A percentile compares a stretch with the other conserved stretches of the same genome.
Conservation (phyloP, 164 flowering plant genomes). For the Malania oleifera region DNA sequence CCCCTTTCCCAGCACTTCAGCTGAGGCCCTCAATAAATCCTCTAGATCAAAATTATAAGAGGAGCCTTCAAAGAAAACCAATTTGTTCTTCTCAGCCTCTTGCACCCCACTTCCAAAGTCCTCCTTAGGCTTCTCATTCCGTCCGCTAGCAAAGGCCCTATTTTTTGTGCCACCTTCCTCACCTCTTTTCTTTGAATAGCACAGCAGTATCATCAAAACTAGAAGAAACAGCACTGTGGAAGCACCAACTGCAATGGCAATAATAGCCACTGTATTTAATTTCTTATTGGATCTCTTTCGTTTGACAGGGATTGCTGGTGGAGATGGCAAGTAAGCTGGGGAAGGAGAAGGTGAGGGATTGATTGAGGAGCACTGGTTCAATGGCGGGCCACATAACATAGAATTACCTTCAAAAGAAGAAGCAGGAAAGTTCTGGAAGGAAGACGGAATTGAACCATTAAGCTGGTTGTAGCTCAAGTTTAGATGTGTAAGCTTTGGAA, state of each 20-base stretch:
- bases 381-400: constrained; percentile 58
- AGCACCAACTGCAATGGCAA: constrained; percentile 58
- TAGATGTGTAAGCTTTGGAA: constrained; percentile 39
- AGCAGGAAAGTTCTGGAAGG: constrained; percentile 40
- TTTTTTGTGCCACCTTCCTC: constrained; percentile 28
- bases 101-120: constrained; percentile 77
- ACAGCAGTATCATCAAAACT: constrained; percentile 23
- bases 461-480: constrained; percentile 58
- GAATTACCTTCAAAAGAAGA: constrained; percentile 63
- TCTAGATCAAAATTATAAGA: constrained; percentile 57
- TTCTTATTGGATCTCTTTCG: constrained; percentile 25
- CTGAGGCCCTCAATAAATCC: constrained; percentile 69
- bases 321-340: constrained; percentile 14
- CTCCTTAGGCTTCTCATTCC: constrained; percentile 53
- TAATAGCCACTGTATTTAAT: constrained; percentile 36
- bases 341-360: constrained; percentile 46
- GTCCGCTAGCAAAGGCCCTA: constrained; percentile 39
- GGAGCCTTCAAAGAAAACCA: constrained; percentile 55
- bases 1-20: constrained; percentile 83
- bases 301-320: constrained; percentile 23
- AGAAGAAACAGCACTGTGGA: constrained; percentile 37
- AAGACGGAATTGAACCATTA: constrained; percentile 54
- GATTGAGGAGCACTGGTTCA: constrained; percentile 41
- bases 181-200: constrained; percentile 37
- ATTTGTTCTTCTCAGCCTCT: constrained; percentile 68